Conservation (phyloP, 768 basidiomycete species). For the Tephrocybe sp. region DNA sequence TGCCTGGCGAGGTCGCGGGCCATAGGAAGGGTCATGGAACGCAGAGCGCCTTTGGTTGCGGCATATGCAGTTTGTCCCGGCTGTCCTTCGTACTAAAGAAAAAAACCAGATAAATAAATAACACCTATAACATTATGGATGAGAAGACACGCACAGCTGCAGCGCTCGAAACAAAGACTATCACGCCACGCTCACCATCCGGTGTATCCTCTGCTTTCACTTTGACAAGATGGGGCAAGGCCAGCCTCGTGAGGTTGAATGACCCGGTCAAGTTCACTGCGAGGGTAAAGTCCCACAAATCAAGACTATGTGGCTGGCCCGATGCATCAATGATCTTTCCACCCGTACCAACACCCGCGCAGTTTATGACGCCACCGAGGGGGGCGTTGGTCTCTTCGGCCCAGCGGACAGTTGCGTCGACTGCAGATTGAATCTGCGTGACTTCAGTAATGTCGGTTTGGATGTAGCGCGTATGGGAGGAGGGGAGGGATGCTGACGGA, state of each 20-base stretch:
- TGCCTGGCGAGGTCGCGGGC: slow-evolving; percentile 55
- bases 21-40: slow-evolving; percentile 58
- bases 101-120: background rate
- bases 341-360: slow-evolving; percentile 45
- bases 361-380: slow-evolving; percentile 60
- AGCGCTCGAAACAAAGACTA: slow-evolving; percentile 55
- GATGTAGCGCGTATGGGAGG: slow-evolving; percentile 33
- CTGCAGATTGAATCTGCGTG: slow-evolving; percentile 33
- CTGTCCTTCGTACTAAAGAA: slow-evolving; percentile 49
- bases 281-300: slow-evolving; percentile 50
- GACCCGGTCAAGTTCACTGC: slow-evolving; percentile 56
- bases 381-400: slow-evolving; percentile 35
- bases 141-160: slow-evolving; percentile 45
- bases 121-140: too few species aligned
- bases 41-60: slow-evolving; percentile 53
- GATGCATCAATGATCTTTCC: slow-evolving; percentile 43
- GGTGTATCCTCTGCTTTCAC: slow-evolving; percentile 41
- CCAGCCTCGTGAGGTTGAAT: slow-evolving; percentile 57
- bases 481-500: slow-evolving; percentile 20
- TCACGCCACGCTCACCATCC: slow-evolving; percentile 56
- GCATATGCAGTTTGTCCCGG: slow-evolving; percentile 57
- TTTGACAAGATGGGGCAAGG: slow-evolving; percentile 45
- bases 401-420: slow-evolving; percentile 39
- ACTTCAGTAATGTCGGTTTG: slow-evolving; percentile 39
- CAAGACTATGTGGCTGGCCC: slow-evolving; percentile 44